phyloP scores from a whole-genome alignment of 306 rosid species.

The Carpinus viminea region DNA sequence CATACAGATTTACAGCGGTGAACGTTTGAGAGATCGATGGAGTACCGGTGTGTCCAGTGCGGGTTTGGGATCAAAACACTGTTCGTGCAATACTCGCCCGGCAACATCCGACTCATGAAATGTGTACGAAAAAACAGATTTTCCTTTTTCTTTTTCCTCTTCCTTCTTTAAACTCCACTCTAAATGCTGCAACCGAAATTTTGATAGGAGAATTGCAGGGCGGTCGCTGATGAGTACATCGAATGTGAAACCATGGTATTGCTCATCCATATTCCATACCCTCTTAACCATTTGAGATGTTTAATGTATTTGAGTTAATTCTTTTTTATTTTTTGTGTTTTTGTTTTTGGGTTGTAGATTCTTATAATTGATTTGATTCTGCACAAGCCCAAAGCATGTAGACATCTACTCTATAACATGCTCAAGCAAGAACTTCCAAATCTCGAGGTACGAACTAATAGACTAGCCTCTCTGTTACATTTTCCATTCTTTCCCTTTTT shows the following conservation, averaged over 20 bases:
- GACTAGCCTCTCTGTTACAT: neutral
- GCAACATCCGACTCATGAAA: slow-evolving; percentile 90
- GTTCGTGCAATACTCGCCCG: slow-evolving; percentile 83
- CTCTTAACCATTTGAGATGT: neutral
- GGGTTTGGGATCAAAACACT: slow-evolving; percentile 52
- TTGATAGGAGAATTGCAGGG: slow-evolving; percentile 69
- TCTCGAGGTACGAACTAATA: slow-evolving; percentile 44
- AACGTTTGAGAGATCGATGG: slow-evolving; percentile 4
- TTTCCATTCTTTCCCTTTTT: neutral
- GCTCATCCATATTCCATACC: neutral
- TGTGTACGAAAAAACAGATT: slow-evolving; percentile 49
- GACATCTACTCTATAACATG: slow-evolving; percentile 78
- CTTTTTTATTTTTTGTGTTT: neutral
- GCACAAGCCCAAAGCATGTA: slow-evolving; percentile 80
- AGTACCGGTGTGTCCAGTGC: slow-evolving; percentile 73
- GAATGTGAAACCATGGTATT: slow-evolving; percentile 85
- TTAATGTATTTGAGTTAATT: neutral
- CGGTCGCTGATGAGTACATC: slow-evolving; percentile 77
- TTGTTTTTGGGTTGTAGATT: slow-evolving; percentile 45
- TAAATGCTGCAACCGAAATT: neutral
- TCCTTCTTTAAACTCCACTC: neutral
- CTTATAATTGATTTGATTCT: slow-evolving; percentile 75
- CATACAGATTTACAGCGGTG: too few relatives aligned
- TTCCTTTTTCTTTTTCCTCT: slow-evolving; percentile 4
- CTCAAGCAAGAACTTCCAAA: slow-evolving; percentile 44